Percentiles rank a stretch among this genome's conserved stretches.
Conservation (phyloP, 225 moss, liverwort and hornwort species). For the Sphagnum contortum region DNA sequence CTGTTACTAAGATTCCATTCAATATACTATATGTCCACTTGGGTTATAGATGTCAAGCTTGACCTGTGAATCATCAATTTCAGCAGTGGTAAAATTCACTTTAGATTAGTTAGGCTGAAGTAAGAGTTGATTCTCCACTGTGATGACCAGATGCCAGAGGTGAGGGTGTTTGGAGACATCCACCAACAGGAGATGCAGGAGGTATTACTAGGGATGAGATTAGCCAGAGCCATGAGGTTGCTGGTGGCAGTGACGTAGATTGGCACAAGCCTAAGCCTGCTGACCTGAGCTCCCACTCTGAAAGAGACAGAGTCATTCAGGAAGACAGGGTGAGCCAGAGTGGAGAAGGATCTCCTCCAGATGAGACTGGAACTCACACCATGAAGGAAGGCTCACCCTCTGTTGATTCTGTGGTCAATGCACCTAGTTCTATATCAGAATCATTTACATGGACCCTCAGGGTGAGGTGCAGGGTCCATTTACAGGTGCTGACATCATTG, state of each 20-base stretch:
- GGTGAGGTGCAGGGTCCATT: slow-evolving; percentile 97
- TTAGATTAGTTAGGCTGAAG: no score
- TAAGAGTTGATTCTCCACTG: no score
- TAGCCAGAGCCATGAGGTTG: slow-evolving; percentile 29
- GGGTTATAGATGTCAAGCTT: no score
- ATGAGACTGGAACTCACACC: neutral
- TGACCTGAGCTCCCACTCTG: slow-evolving; percentile 17
- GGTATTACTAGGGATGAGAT: slow-evolving; percentile 25
- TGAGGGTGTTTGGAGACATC: slow-evolving; percentile 16
- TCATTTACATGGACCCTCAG: slow-evolving; percentile 72
- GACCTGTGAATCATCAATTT: no score
- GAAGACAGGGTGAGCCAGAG: neutral
- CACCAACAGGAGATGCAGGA: slow-evolving; percentile 18
- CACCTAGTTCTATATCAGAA: neutral
- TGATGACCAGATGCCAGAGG: no score
- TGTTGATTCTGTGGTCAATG: neutral
- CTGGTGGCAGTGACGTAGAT: slow-evolving; percentile 41
- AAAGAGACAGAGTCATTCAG: slow-evolving; percentile 1
- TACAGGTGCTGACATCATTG: slow-evolving; percentile 77
- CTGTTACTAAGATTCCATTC: no score
- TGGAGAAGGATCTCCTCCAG: neutral
- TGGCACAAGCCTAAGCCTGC: slow-evolving; percentile 39
- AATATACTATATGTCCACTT: no score
- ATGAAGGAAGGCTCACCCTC: neutral
- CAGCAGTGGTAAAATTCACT: no score